Evolutionary conservation across 371 early-diverging fungal species (phyloP), one percentile per base, ranked within the genome.

Genomic region (Gilbertella persicaria): DNA sequence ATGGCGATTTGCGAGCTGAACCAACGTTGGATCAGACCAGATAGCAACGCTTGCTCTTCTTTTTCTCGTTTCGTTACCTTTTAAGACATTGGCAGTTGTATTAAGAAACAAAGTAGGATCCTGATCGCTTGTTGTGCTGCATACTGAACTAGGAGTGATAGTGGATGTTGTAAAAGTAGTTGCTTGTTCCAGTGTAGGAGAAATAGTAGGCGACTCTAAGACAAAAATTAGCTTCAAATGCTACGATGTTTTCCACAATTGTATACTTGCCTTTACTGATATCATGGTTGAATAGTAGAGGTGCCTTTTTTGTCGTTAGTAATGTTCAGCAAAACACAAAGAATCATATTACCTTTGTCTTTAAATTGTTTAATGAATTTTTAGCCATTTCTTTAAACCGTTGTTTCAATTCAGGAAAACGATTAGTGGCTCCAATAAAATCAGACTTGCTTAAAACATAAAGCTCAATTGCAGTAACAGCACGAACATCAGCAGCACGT

Each of bases 31-130:
- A 51, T 92, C 92, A 0, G 88, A 69, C 93, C 93, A 93, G 3
- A 92, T 90, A 0, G 93, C 93, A 0, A 93, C 86, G 50, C 88
- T 88, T 4, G 82, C 87, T 20, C 92, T 68, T 41, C 93, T 69
- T 49, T 63, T 58, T 43, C 71, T 62, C 0, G 80, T 78, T 25
- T 69, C 82, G 19, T 55, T 64, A 8, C 57, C 62, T 39, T 69
- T 68, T 1, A 82, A 45, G 10, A 65, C 55, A 16, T 33, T 60
- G 8, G 66, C 58, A 3, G 57, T 29, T 4, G 64, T 58, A 0
- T 52, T 24, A 6, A 71, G 73, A 28, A 67, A 48, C 3, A 66
- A 46, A 1, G 73, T 74, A 8, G 78, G 78, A 28, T 78, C 78
- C 23, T 68, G 68, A 30, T 78, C 75, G 26, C 71, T 66, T 7